These are phyloP conservation scores for Thamnidium elegans DNA, from an alignment of 192 early-diverging fungal species.

Conservation along the genomic window DNA sequence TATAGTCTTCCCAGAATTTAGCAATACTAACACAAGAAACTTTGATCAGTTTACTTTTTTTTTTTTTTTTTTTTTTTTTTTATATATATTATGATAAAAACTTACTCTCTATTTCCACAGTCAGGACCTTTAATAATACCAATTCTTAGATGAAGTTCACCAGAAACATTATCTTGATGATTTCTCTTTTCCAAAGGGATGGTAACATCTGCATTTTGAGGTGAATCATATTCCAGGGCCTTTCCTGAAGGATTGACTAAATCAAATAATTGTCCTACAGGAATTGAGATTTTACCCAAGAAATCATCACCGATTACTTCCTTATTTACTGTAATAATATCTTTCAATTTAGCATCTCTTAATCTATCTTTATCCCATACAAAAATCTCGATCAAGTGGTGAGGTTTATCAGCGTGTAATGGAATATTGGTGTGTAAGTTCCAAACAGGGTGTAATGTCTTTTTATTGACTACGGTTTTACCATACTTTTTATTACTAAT, in stretches of 20 bases:
- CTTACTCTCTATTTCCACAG: conserved; percentile 5
- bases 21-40: not conserved
- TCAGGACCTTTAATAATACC: conserved; percentile 20
- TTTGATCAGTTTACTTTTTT: too few relatives aligned
- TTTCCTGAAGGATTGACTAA: conserved; percentile 16
- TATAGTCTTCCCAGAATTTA: not conserved
- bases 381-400: conserved; percentile 41
- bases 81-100: not conserved
- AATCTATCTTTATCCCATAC: conserved; percentile 2
- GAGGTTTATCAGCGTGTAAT: conserved; percentile 37
- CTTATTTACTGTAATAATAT: conserved; percentile 60
- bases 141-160: conserved; percentile 31
- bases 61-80: too few relatives aligned
- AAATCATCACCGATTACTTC: conserved; percentile 61
- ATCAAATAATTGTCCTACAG: conserved; percentile 41
- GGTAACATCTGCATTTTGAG: conserved; percentile 18
- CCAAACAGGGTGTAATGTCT: conserved; percentile 71
- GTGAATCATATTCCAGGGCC: conserved; percentile 3
- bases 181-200: conserved; percentile 27
- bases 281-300: conserved; percentile 59
- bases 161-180: conserved; percentile 32
- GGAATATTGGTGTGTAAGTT: conserved; percentile 55
- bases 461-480: conserved; percentile 56
- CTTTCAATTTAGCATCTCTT: not conserved
- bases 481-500: conserved; percentile 42